These are phyloP conservation scores for Amaranthus tricolor DNA, from an alignment of 179 eudicot species.

Conservation along the genomic window DNA sequence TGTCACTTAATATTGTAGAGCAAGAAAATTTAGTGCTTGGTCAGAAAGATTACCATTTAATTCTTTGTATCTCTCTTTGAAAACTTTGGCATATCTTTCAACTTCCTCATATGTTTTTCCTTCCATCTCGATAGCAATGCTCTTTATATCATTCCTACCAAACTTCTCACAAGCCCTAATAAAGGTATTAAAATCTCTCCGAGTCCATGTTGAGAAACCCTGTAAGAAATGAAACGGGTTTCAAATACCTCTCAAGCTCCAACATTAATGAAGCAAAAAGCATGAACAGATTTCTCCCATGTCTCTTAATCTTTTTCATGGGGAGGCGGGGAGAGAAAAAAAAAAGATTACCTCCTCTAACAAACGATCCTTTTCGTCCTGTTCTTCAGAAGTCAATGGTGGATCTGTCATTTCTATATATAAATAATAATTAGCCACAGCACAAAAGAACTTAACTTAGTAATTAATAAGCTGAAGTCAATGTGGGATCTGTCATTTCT, in stretches of 20 bases:
- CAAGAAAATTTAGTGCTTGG: neutral
- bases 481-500: no score
- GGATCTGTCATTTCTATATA: conserved; percentile 75
- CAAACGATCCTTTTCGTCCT: conserved; percentile 84
- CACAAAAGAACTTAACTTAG: neutral
- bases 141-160: conserved; percentile 76
- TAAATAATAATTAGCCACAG: conserved; percentile 23
- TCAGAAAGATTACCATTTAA: conserved; percentile 53
- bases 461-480: no score
- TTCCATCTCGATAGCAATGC: conserved; percentile 92
- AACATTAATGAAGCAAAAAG: neutral
- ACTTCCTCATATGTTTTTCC: conserved; percentile 96
- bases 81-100: conserved; percentile 88
- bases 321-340: neutral
- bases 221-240: conserved; percentile 21
- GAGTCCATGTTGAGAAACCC: conserved; percentile 97
- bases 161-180: conserved; percentile 94
- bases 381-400: conserved; percentile 93
- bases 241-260: neutral
- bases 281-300: neutral
- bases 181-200: conserved; percentile 89
- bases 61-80: conserved; percentile 92
- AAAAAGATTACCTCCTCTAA: conserved; percentile 66
- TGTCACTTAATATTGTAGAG: neutral
- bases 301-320: neutral